Evolutionary conservation across 179 eudicot species (phyloP), one percentile per base, ranked within the genome.

Genomic region (Camellia oleifera): DNA sequence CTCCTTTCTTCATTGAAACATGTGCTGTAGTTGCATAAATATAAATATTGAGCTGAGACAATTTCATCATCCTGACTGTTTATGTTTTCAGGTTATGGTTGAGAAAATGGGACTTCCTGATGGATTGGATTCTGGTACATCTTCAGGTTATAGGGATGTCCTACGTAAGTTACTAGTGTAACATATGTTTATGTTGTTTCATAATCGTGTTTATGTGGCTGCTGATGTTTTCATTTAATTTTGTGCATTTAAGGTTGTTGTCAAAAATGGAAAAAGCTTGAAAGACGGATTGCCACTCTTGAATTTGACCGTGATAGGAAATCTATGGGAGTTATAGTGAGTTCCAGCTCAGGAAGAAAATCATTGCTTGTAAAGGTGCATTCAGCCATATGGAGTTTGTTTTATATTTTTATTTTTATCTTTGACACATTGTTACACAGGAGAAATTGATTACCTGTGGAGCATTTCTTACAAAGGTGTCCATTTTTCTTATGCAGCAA

Each of bases 271-370:
- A 88, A 81, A 65, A 78, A 82, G 70, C 86, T 83, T 57, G 89
- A 87, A 69, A 62, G 74, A 62, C 95, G 98, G 68, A 89, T 94
- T 81, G 98, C 93, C 69, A 92, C 98, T 81, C 97, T 94, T 64
- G 98, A 95, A 87, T 95, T 95, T 86, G 98, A 95, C 77, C 98
- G 97, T 81, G 97, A 95, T 81, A 90, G 98, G 87, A 95, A 95
- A 82, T 95, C 98, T 71, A 95, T 95, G 98, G 97, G 98, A 78
- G 97, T 93, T 66, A 86, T 95, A 81, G 92, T 88, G 63, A 69
- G 82, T 58, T 94, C 97, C 58, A 86, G 79, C 74, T 89, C 93
- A 63, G 97, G 92, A 76, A 89, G 80, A 80, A 93, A 90, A 58
- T 81, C 92, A 23, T 80, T 94, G 80, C 88, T 94, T 73, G 96